phyloP scores from a whole-genome alignment of 495 filamentous ascomycete genomes.

The Aspergillus bridgeri region DNA sequence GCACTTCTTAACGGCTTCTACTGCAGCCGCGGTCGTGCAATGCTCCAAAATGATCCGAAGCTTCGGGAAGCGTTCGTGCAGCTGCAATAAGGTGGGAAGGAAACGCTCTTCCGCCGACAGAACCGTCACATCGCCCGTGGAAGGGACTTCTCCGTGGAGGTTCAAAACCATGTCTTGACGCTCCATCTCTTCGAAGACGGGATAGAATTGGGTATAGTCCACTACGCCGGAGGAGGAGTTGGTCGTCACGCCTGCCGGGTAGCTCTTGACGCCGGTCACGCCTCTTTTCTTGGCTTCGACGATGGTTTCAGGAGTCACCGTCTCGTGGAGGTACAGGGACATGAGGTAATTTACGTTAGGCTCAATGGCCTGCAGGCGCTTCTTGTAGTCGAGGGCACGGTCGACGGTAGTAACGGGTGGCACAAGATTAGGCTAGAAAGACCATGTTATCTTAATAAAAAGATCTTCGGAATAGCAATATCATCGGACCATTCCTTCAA shows the following conservation, averaged over 20 bases:
- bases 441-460: constrained; percentile 8
- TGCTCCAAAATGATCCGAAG: constrained; percentile 76
- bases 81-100: constrained; percentile 66
- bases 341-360: constrained; percentile 78
- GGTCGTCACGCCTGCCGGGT: constrained; percentile 69
- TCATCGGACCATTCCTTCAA: constrained; percentile 1
- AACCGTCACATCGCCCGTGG: constrained; percentile 56
- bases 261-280: constrained; percentile 54
- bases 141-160: constrained; percentile 59
- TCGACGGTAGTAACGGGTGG: constrained; percentile 75
- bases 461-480: not conserved
- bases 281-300: constrained; percentile 60
- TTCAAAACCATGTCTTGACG: constrained; percentile 60
- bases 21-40: constrained; percentile 78
- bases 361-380: constrained; percentile 61
- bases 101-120: constrained; percentile 80
- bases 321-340: constrained; percentile 80
- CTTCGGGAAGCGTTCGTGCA: constrained; percentile 73
- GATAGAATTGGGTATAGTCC: constrained; percentile 65
- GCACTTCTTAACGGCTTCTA: constrained; percentile 71
- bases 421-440: constrained; percentile 57
- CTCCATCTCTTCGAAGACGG: constrained; percentile 79
- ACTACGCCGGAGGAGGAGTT: constrained; percentile 82
- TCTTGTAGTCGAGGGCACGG: constrained; percentile 72
- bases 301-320: constrained; percentile 75